Base-by-base conservation (phyloP, 768 basidiomycete species). In the Naematelia aurantialba region DNA sequence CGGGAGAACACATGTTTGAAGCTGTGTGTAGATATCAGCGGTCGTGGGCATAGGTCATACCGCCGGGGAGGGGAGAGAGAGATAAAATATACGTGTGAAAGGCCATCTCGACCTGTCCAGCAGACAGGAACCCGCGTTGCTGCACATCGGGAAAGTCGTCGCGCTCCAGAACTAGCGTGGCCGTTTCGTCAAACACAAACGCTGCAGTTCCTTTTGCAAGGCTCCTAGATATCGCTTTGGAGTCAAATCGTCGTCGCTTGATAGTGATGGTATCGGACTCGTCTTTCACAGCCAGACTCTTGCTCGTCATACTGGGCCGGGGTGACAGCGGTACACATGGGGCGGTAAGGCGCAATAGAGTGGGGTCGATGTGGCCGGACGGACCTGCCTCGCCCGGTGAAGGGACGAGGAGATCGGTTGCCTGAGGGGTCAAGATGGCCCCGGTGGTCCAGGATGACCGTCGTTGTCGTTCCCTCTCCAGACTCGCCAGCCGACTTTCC, bases 1-100 rank as follows among this genome's bases (percentile, higher is more conserved):
- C 42, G 42, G 10, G 68, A 61, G 55, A 70, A 65, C 24, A 57
- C 61, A 30, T 68, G 61, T 50, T 68, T 68, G 52, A 68, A 68
- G 1, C 62, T 64, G 17, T 11, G 2, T 21, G 17, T 34, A 26
- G n/a, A n/a, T n/a, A n/a, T n/a, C 19, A 21, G 21, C 17, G 21
- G 24, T 25, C 8, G 19, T 2, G 19, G 24, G 17, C 19, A 25
- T 22, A n/a, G 12, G 2, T 10, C 24, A 17, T 0, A 8, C 12
- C n/a, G n/a, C n/a, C n/a, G n/a, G n/a, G n/a, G n/a, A n/a, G n/a
- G n/a, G n/a, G n/a, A n/a, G n/a, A n/a, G n/a, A n/a, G n/a, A n/a
- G n/a, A n/a, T n/a, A n/a, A 10, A 14, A 60, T 55, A 45, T 27
- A 65, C 63, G 60, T n/a, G 26, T 64, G 66, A 46, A 68, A 68